phyloP scores from a whole-genome alignment of 805 yeast genomes.

The Lachancea lanzarotensis region DNA sequence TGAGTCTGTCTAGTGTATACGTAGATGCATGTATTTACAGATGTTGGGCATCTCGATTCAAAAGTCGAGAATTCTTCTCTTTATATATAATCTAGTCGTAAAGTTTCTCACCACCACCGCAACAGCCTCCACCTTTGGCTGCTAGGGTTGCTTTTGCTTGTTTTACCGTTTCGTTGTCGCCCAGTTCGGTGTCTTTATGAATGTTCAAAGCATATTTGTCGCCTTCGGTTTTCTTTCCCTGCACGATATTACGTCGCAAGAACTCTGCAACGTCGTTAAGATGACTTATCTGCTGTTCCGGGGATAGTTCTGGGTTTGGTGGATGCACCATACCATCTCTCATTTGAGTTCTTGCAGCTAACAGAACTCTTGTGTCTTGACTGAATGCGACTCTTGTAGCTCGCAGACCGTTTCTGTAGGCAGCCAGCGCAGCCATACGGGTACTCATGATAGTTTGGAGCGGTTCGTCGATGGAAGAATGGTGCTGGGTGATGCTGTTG shows the following conservation, averaged over 20 bases:
- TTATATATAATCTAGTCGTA: slow-evolving; percentile 11
- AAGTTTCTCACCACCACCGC: slow-evolving; percentile 40
- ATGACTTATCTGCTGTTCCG: slow-evolving; percentile 45
- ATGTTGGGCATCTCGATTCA: background rate
- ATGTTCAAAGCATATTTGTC: slow-evolving; percentile 46
- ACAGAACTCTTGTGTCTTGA: slow-evolving; percentile 38
- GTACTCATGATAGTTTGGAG: slow-evolving; percentile 1
- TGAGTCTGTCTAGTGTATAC: too few relatives aligned
- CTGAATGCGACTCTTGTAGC: slow-evolving; percentile 59
- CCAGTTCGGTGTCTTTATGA: slow-evolving; percentile 78
- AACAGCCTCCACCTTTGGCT: slow-evolving; percentile 51
- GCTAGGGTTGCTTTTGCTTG: slow-evolving; percentile 41
- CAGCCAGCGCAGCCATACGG: slow-evolving; percentile 35
- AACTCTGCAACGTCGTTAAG: slow-evolving; percentile 68
- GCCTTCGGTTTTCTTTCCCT: slow-evolving; percentile 48
- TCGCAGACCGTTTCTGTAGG: slow-evolving; percentile 61
- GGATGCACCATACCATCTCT: slow-evolving; percentile 40
- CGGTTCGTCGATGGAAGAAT: background rate
- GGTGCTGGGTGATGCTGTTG: background rate
- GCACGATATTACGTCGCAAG: slow-evolving; percentile 74
- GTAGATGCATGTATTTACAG: too few relatives aligned
- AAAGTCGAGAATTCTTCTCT: too few relatives aligned
- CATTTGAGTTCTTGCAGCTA: slow-evolving; percentile 56
- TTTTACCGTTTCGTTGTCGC: slow-evolving; percentile 79
- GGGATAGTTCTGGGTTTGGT: slow-evolving; percentile 45